phyloP scores from a whole-genome alignment of 164 flowering plant species.

The Cinnamomum chago region DNA sequence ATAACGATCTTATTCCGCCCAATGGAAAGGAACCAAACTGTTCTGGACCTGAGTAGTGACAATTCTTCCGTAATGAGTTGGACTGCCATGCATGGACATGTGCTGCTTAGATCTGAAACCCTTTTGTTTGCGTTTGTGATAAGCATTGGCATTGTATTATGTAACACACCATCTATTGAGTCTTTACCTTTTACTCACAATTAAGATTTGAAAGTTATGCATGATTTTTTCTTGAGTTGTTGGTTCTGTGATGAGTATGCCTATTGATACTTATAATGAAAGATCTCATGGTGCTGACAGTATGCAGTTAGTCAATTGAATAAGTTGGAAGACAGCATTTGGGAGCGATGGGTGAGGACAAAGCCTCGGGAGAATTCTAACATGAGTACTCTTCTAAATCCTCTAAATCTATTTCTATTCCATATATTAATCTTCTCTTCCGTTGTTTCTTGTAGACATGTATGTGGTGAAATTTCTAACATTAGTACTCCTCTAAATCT shows the following conservation, averaged over 20 bases:
- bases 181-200: not conserved
- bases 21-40: too few relatives aligned
- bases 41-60: too few relatives aligned
- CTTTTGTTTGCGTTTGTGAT: too few relatives aligned
- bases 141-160: too few relatives aligned
- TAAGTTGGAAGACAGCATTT: conserved; percentile 89
- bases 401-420: not conserved
- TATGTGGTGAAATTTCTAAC: too few relatives aligned
- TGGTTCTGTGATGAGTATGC: not conserved
- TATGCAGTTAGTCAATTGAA: conserved; percentile 86
- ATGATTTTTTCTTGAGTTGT: not conserved
- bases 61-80: too few relatives aligned
- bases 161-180: not conserved
- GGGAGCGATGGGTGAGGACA: conserved; percentile 71
- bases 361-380: conserved; percentile 44
- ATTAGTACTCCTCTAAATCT: not conserved
- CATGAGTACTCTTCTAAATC: conserved; percentile 36
- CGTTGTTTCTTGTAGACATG: too few relatives aligned
- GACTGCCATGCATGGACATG: too few relatives aligned
- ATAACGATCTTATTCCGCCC: too few relatives aligned
- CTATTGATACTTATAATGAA: conserved; percentile 9
- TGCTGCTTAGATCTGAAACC: too few relatives aligned
- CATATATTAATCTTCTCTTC: too few relatives aligned
- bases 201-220: not conserved
- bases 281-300: conserved; percentile 32